Percentiles rank a stretch among this genome's conserved stretches.
phyloP scores from a whole-genome alignment of 345 rosid species.

The Luvunga scandens region DNA sequence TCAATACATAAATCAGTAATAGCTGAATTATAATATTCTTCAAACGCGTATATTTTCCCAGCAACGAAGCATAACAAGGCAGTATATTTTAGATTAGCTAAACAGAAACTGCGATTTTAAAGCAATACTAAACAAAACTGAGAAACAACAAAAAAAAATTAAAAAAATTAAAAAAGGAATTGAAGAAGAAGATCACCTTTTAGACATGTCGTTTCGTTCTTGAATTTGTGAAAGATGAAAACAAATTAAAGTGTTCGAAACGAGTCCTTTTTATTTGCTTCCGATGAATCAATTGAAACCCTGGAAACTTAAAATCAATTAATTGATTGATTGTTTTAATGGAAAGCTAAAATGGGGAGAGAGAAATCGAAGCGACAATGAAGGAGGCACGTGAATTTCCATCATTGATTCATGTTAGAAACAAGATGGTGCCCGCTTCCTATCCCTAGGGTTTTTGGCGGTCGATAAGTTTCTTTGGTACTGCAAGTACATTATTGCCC shows the following conservation, averaged over 20 bases:
- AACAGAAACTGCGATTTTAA: neutral
- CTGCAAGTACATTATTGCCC: neutral
- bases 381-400: conserved; percentile 13
- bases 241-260: neutral
- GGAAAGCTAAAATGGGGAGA: conserved; percentile 3
- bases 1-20: neutral
- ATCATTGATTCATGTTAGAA: conserved; percentile 8
- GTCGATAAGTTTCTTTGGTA: neutral
- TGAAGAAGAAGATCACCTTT: neutral
- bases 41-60: neutral
- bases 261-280: neutral
- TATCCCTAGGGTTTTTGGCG: conserved; percentile 19
- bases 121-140: neutral
- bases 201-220: neutral
- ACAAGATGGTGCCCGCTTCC: neutral
- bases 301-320: neutral
- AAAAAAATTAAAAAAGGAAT: neutral
- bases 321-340: neutral
- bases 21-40: neutral
- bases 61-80: neutral
- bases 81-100: neutral
- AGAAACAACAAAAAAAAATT: neutral
- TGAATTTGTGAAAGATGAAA: neutral
- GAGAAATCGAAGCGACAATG: conserved; percentile 9
- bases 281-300: conserved; percentile 10